Conservation (phyloP, 2,329 filamentous ascomycete species). For the Cylindrodendrum hubeiense region DNA sequence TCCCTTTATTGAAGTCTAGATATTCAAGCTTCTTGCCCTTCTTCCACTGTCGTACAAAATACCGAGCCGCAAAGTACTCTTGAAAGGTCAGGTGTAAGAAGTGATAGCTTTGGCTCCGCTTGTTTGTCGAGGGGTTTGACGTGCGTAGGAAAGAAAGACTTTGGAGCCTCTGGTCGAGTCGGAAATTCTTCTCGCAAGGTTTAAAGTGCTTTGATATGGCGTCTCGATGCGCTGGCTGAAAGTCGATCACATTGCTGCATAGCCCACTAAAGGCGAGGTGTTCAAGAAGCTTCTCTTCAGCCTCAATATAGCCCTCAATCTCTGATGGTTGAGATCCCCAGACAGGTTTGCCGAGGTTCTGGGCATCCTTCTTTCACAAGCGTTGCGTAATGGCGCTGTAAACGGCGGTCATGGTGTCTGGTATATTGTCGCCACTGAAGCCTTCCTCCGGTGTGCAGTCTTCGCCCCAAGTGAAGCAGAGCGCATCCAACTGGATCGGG, state of each 20-base stretch:
- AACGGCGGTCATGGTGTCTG: constrained; percentile 53
- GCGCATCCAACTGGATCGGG: constrained; percentile 58
- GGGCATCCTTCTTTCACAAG: constrained; percentile 55
- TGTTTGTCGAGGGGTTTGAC: constrained; percentile 41
- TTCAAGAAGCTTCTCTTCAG: constrained; percentile 44
- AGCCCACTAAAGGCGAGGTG: constrained; percentile 52
- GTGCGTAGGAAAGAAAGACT: constrained; percentile 53
- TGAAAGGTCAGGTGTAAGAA: constrained; percentile 59
- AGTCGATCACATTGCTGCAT: constrained; percentile 50
- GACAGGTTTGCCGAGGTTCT: constrained; percentile 3
- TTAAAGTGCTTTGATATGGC: constrained; percentile 33
- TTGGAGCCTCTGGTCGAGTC: constrained; percentile 33
- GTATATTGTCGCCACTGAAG: constrained; percentile 11
- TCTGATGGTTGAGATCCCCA: not conserved
- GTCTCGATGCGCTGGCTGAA: constrained; percentile 38
- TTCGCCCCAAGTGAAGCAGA: constrained; percentile 57
- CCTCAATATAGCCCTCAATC: not conserved
- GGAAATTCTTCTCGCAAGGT: not conserved
- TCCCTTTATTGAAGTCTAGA: constrained; percentile 18
- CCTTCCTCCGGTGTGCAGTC: too few species aligned
- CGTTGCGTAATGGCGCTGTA: constrained; percentile 49
- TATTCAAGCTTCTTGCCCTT: constrained; percentile 24
- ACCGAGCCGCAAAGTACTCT: constrained; percentile 56
- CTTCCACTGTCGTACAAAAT: constrained; percentile 51
- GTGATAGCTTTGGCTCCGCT: constrained; percentile 47